These are phyloP conservation scores for Goffeauzyma gilvescens DNA, from an alignment of 768 basidiomycete genomes.

Conservation along the genomic window DNA sequence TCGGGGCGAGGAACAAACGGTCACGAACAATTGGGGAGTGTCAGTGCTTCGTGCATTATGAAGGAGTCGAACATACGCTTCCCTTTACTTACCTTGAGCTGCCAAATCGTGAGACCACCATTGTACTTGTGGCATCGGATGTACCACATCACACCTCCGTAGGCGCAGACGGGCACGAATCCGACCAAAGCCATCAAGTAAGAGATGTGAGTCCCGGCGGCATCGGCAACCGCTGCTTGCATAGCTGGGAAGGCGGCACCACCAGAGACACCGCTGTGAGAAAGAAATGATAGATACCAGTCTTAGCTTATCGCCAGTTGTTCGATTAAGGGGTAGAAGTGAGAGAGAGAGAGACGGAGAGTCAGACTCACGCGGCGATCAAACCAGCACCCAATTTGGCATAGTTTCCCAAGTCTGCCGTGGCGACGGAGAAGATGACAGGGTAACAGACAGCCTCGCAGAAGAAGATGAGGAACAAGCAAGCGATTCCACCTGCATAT, in stretches of 20 bases:
- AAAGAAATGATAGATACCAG: not conserved
- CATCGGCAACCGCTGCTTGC: conserved; percentile 8
- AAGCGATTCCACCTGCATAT: conserved; percentile 13
- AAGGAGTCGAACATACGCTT: too few relatives aligned
- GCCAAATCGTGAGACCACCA: conserved; percentile 11
- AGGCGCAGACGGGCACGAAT: conserved; percentile 10
- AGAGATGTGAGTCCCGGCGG: conserved; percentile 5
- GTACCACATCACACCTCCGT: conserved; percentile 15
- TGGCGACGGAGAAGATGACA: conserved; percentile 13
- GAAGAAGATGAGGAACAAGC: conserved; percentile 25
- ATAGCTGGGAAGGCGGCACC: conserved; percentile 13
- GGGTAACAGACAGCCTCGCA: conserved; percentile 14
- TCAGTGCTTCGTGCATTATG: too few relatives aligned
- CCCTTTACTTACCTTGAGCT: too few relatives aligned
- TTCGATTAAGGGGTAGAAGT: too few relatives aligned
- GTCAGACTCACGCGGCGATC: conserved; percentile 1
- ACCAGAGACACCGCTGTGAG: conserved; percentile 10
- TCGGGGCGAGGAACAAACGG: too few relatives aligned
- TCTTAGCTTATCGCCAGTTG: too few relatives aligned
- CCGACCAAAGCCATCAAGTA: conserved; percentile 13
- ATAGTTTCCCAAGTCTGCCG: conserved; percentile 12
- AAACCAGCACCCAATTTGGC: conserved; percentile 13
- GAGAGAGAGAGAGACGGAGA: not conserved
- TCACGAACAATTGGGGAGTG: too few relatives aligned
- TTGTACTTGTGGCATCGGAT: conserved; percentile 7